Percentiles rank a stretch among this genome's conserved stretches.
Evolutionary conservation across 139 green algal species (phyloP).

Genomic region (Picochlorum sp.): DNA sequence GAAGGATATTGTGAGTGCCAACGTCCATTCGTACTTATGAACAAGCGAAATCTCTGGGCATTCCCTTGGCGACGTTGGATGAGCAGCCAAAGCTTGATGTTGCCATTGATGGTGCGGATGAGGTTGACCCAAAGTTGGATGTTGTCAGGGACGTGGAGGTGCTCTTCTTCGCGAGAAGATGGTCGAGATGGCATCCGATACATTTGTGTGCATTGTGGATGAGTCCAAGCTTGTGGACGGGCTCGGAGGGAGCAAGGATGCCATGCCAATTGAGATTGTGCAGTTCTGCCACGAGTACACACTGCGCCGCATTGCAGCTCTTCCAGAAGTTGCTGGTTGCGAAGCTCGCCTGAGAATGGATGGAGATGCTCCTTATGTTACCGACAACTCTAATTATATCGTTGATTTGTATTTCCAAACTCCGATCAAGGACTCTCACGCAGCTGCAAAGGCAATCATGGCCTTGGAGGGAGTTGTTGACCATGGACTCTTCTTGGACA

Average conservation of each 20-base stretch:
- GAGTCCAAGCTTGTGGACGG: slow-evolving; percentile 91
- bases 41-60: slow-evolving; percentile 82
- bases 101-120: slow-evolving; percentile 96
- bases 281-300: slow-evolving; percentile 97
- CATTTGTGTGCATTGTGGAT: slow-evolving; percentile 99
- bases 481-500: slow-evolving; percentile 97
- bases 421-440: slow-evolving; percentile 30
- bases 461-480: slow-evolving; percentile 90
- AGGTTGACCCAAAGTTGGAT: slow-evolving; percentile 92
- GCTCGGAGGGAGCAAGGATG: slow-evolving; percentile 76
- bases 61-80: slow-evolving; percentile 93
- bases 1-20: slow-evolving; percentile 93
- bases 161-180: slow-evolving; percentile 99
- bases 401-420: slow-evolving; percentile 96
- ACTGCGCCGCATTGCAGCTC: slow-evolving; percentile 40
- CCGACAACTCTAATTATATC: slow-evolving; percentile 99
- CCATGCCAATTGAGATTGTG: slow-evolving; percentile 97
- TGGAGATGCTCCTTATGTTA: slow-evolving; percentile 91
- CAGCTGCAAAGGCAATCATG: slow-evolving; percentile 73
- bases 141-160: slow-evolving; percentile 95
- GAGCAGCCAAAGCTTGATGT: slow-evolving; percentile 91
- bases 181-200: slow-evolving; percentile 87
- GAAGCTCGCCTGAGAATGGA: slow-evolving; percentile 83
- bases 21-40: slow-evolving; percentile 89
- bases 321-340: slow-evolving; percentile 69